These are phyloP conservation scores for Lepiota venenata DNA, from an alignment of 768 basidiomycete species.

Conservation along the genomic window DNA sequence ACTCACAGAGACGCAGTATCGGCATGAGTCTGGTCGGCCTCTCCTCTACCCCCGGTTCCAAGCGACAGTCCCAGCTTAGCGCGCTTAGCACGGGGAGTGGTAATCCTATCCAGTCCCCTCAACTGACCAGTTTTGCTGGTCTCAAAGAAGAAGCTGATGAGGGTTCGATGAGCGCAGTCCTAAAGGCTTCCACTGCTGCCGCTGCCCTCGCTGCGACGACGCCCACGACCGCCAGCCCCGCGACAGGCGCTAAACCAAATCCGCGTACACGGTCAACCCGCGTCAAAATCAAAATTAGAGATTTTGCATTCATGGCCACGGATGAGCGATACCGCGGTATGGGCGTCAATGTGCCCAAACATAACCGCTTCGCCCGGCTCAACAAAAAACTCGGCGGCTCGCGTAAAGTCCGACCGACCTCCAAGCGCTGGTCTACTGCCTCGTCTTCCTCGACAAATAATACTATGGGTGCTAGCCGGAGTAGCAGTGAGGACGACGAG, in stretches of 20 bases:
- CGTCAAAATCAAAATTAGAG: constrained; percentile 36
- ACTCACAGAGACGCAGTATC: not conserved
- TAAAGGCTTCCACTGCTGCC: too few species aligned
- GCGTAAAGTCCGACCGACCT: constrained; percentile 5
- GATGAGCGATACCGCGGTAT: constrained; percentile 37
- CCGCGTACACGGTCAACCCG: not conserved
- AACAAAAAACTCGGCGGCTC: constrained; percentile 19
- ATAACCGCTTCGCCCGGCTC: constrained; percentile 33
- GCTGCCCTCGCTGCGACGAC: not conserved
- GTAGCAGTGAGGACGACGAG: constrained; percentile 21
- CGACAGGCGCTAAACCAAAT: not conserved
- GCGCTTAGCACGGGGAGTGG: not conserved
- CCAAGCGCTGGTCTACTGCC: constrained; percentile 6
- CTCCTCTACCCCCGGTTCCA: not conserved
- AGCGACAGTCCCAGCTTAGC: not conserved
- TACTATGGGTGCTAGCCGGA: not conserved
- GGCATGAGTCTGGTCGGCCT: not conserved
- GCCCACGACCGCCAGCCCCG: not conserved
- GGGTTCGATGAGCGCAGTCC: not conserved
- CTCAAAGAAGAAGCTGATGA: not conserved
- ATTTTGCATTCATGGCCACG: constrained; percentile 32
- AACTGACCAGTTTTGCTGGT: too few species aligned
- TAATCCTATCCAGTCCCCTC: not conserved
- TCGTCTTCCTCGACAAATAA: not conserved
- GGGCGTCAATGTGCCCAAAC: constrained; percentile 37